Percentiles rank a stretch among this genome's conserved stretches.
Conservation (phyloP, 75 land plant genomes). For the Chamaecyparis obtusa region DNA sequence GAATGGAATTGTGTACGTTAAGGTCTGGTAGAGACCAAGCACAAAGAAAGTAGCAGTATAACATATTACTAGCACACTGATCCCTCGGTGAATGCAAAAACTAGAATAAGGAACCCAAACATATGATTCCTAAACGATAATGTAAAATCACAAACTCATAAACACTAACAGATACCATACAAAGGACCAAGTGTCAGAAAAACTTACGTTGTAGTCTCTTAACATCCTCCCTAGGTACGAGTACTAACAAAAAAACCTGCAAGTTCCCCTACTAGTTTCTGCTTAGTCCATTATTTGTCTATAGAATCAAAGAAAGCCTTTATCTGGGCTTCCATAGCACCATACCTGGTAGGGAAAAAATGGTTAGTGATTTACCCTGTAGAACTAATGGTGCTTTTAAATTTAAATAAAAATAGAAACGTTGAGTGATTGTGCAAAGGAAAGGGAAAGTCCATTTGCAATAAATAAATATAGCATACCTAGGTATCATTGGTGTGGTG, state of each 20-base stretch:
- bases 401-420: too few species aligned
- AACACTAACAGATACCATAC: background rate
- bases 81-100: background rate
- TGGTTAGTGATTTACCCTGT: too few species aligned
- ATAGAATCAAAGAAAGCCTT: slow-evolving; percentile 91
- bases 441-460: too few species aligned
- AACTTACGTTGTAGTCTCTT: slow-evolving; percentile 91
- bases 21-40: background rate
- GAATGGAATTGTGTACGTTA: too few species aligned
- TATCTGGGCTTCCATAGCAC: slow-evolving; percentile 91
- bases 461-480: too few species aligned
- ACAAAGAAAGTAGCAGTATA: background rate
- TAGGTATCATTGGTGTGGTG: too few species aligned
- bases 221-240: slow-evolving; percentile 91
- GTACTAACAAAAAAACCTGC: slow-evolving; percentile 93
- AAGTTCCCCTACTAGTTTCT: slow-evolving; percentile 82
- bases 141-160: background rate
- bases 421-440: too few species aligned
- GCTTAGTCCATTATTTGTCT: slow-evolving; percentile 69
- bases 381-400: too few species aligned
- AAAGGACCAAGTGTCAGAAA: background rate
- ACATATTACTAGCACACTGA: background rate
- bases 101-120: background rate
- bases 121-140: background rate
- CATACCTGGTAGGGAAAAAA: slow-evolving; percentile 91